phyloP scores from a whole-genome alignment of 257 asterid species.

The Ehretia macrophylla region DNA sequence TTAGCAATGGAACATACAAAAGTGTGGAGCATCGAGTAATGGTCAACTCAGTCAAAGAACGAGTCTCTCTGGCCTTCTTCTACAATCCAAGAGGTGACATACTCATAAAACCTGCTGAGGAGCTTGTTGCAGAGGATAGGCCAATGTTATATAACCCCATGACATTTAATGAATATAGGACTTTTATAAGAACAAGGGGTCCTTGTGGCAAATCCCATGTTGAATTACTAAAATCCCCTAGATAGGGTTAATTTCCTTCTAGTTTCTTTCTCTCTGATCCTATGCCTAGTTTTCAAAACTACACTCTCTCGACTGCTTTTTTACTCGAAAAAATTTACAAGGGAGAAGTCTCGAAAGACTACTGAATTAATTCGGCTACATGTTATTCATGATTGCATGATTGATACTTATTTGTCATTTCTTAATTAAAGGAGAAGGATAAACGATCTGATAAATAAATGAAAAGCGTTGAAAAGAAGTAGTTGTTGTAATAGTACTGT shows the following conservation, averaged over 20 bases:
- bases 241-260: background rate
- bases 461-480: background rate
- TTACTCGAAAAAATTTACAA: too few relatives aligned
- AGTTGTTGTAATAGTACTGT: background rate
- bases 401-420: too few relatives aligned
- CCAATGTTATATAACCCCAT: slow-evolving; percentile 25
- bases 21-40: slow-evolving; percentile 44
- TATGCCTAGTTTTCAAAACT: too few relatives aligned
- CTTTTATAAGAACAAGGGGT: slow-evolving; percentile 32
- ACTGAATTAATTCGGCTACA: too few relatives aligned
- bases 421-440: too few relatives aligned
- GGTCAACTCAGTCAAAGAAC: slow-evolving; percentile 30
- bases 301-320: too few relatives aligned
- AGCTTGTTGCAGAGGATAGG: slow-evolving; percentile 18
- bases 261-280: too few relatives aligned
- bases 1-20: slow-evolving; percentile 36
- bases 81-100: slow-evolving; percentile 37
- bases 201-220: slow-evolving; percentile 37
- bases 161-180: slow-evolving; percentile 29
- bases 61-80: slow-evolving; percentile 35
- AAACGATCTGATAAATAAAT: too few relatives aligned
- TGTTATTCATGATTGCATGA: too few relatives aligned
- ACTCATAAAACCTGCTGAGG: slow-evolving; percentile 24
- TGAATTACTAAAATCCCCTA: slow-evolving; percentile 23
- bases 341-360: too few relatives aligned